Evolutionary conservation across 306 rosid species (phyloP), one percentile per base, ranked within the genome.

Genomic region (Hippophae gyantsensis): DNA sequence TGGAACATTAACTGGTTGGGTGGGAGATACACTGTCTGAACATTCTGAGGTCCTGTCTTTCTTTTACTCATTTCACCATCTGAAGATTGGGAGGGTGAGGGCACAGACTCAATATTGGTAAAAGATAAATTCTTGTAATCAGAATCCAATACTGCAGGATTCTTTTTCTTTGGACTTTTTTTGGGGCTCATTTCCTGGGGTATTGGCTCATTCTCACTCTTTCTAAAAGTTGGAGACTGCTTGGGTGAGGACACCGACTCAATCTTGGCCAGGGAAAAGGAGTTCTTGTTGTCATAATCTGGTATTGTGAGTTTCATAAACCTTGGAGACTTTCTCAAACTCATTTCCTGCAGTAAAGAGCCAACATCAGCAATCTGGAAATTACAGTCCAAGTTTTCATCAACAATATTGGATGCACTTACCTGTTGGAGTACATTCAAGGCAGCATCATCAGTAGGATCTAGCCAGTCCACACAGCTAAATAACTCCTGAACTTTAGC

Each of bases 401-500:
- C 69, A 55, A 66, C 57, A 23, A 71, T 71, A 66, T 75, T 69
- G 6, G 87, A 68, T 42, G 72, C 71, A 69, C 76, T 81, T 23
- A 80, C 75, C 65, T 79, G 89, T 64, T 90, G 96, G 61, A 90
- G 87, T 13, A 71, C 86, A 68, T 76, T 79, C 48, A 81, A 68
- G 9, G 92, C 79, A 56, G 74, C 86, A 67, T 87, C 93, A 9
- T 85, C 73, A 73, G 66, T 82, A 46, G 88, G 86, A 64, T 81
- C 82, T 78, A 87, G 61, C 96, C 98, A 92, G 77, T 92, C 96
- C 71, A 83, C 95, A 42, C 81, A 69, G 75, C 74, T 92, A 70
- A 92, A 92, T 60, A 88, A 78, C 78, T 88, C 96, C 74, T 88
- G 96, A 70, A 87, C 98, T 78, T 80, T 89, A 63, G 88, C 80